A percentile compares a stretch with the other conserved stretches of the same genome.
These are phyloP conservation scores for Exophiala xenobiotica DNA, from an alignment of 2,329 filamentous ascomycete species.

Conservation along the genomic window DNA sequence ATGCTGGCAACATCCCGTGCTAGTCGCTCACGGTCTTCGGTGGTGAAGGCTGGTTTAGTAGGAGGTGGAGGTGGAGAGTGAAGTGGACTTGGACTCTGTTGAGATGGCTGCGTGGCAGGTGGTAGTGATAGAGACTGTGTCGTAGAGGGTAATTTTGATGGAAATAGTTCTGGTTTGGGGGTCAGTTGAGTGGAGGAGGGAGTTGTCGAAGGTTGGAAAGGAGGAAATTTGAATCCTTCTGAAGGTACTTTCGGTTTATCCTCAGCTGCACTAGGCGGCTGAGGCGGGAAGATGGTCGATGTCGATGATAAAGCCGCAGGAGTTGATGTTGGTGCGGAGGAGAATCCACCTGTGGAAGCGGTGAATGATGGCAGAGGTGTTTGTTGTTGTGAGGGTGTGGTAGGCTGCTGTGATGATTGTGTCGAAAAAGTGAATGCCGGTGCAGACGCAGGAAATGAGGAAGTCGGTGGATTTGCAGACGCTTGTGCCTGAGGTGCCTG, in stretches of 20 bases:
- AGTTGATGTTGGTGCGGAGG: constrained; percentile 4
- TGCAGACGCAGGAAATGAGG: background rate
- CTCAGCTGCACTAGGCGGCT: background rate
- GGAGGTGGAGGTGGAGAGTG: constrained; percentile 8
- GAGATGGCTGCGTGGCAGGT: too few relatives aligned
- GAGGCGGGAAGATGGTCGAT: background rate
- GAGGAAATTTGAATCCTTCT: constrained; percentile 10
- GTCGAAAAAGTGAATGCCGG: constrained; percentile 1
- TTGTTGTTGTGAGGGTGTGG: background rate
- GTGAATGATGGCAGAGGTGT: background rate
- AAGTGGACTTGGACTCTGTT: constrained; percentile 15
- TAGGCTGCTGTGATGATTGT: background rate
- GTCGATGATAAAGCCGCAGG: background rate
- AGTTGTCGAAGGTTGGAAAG: background rate
- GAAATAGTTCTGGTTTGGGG: background rate
- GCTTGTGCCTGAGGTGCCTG: background rate
- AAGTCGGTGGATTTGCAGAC: background rate
- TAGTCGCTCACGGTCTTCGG: constrained; percentile 13
- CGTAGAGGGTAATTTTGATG: too few relatives aligned
- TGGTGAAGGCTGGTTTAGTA: constrained; percentile 6
- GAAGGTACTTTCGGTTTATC: constrained; percentile 5
- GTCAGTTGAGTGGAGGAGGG: background rate
- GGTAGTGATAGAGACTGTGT: too few relatives aligned
- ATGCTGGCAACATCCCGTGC: constrained; percentile 16
- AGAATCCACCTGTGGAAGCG: background rate